phyloP scores from a whole-genome alignment of 306 rosid genomes.

The Myrica gale region DNA sequence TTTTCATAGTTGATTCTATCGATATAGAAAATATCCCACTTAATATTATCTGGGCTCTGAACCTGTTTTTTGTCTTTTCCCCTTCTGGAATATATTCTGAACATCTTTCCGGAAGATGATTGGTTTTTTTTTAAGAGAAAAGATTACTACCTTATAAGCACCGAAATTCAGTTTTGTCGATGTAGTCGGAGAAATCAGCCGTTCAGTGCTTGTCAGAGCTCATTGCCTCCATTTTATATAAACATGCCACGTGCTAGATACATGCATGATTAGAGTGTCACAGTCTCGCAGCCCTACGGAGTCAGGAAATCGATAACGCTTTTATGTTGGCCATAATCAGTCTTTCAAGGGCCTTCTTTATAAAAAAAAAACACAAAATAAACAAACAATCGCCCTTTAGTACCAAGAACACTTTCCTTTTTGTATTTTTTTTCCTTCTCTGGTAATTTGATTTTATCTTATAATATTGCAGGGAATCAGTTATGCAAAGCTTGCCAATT shows the following conservation, averaged over 20 bases:
- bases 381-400: neutral
- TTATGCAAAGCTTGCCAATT: constrained; percentile 94
- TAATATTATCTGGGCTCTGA: neutral
- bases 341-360: neutral
- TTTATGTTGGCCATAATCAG: neutral
- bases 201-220: neutral
- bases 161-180: no score
- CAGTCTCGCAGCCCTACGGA: no score
- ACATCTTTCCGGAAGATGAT: neutral
- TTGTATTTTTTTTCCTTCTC: neutral
- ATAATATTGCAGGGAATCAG: constrained; percentile 76
- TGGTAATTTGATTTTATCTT: constrained; percentile 1
- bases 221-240: no score
- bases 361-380: no score
- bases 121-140: neutral
- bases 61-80: constrained; percentile 1
- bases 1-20: neutral
- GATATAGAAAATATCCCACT: neutral
- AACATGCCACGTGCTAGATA: no score
- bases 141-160: neutral
- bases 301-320: neutral
- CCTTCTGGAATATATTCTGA: neutral
- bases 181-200: neutral
- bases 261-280: neutral
- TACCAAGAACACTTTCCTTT: neutral